These are phyloP conservation scores for Hypoxylon crocopeplum DNA, from an alignment of 495 filamentous ascomycete genomes.

Conservation along the genomic window DNA sequence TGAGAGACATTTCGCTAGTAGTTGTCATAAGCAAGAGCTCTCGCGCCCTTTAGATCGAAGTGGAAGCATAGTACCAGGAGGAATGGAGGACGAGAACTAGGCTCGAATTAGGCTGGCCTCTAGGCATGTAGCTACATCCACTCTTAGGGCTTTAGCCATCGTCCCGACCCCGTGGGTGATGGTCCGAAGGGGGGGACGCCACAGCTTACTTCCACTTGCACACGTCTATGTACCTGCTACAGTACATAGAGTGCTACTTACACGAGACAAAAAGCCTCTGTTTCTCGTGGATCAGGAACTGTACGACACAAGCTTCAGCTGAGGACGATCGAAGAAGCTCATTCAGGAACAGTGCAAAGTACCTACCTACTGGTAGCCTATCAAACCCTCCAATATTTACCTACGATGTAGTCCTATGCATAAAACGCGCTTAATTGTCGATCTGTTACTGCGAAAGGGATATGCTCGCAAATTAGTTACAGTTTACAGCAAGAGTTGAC, in stretches of 20 bases:
- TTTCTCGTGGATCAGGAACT: too few relatives aligned
- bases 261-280: too few relatives aligned
- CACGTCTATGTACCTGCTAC: not conserved
- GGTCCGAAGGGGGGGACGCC: slow-evolving; percentile 1
- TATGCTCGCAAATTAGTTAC: slow-evolving; percentile 23
- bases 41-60: not conserved
- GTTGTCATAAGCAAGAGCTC: not conserved
- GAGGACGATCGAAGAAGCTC: too few relatives aligned
- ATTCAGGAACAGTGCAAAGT: not conserved
- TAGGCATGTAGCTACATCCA: slow-evolving; percentile 16
- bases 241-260: not conserved
- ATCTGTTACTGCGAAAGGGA: slow-evolving; percentile 7
- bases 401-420: not conserved
- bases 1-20: too few relatives aligned
- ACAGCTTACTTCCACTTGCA: slow-evolving; percentile 5
- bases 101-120: not conserved
- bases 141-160: slow-evolving; percentile 17
- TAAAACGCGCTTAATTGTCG: not conserved
- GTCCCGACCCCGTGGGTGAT: slow-evolving; percentile 1
- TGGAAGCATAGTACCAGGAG: not conserved
- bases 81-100: not conserved
- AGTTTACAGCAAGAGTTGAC: too few relatives aligned
- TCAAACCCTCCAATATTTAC: too few relatives aligned
- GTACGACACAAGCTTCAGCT: too few relatives aligned
- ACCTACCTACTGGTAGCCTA: too few relatives aligned